Conservation (phyloP, 2,329 filamentous ascomycete genomes). For the Mollisiaceae sp. region DNA sequence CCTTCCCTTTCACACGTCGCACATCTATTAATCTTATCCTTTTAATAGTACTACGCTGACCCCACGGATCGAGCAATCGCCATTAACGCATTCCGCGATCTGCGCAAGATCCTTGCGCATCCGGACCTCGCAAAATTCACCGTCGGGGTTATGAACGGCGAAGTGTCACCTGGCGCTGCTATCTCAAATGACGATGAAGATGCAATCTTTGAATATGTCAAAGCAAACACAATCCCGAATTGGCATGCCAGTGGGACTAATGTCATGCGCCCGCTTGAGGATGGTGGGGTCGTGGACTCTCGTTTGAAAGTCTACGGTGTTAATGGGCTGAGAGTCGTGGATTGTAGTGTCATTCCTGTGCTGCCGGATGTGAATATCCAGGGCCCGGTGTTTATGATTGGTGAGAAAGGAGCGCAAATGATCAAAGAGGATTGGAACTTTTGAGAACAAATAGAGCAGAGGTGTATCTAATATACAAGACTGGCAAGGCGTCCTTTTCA, state of each 20-base stretch:
- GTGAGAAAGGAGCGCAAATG: slow-evolving; percentile 2
- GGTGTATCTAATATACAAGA: background rate
- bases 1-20: slow-evolving; percentile 29
- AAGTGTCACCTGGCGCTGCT: slow-evolving; percentile 17
- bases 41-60: slow-evolving; percentile 21
- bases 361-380: background rate
- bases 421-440: slow-evolving; percentile 12
- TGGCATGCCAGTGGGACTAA: background rate
- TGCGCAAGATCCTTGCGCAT: slow-evolving; percentile 41
- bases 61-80: slow-evolving; percentile 49
- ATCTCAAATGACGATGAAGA: slow-evolving; percentile 7
- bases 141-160: background rate
- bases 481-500: background rate
- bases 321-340: background rate
- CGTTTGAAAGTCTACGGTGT: background rate
- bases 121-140: slow-evolving; percentile 10
- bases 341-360: background rate
- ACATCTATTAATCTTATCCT: background rate
- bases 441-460: background rate
- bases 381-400: background rate
- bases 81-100: slow-evolving; percentile 48
- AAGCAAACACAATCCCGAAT: slow-evolving; percentile 3
- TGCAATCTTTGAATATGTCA: slow-evolving; percentile 18
- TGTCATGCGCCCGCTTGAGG: background rate
- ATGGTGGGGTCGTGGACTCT: background rate